Evolutionary conservation across 2,329 filamentous ascomycete genomes (phyloP).

Genomic region (Aspergillus amoenus): DNA sequence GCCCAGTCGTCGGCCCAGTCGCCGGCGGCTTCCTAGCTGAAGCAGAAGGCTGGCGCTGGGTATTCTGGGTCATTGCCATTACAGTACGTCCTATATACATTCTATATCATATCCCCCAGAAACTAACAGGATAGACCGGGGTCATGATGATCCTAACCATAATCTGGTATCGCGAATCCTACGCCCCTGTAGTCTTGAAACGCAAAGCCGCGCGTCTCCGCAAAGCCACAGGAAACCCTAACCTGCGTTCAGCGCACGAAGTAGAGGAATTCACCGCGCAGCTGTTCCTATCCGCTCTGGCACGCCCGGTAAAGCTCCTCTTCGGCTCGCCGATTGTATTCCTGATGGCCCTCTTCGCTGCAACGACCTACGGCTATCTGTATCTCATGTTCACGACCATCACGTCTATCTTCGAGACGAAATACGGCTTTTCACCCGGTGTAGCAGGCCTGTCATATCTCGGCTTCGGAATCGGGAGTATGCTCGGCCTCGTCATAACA

Average conservation of each 20-base stretch:
- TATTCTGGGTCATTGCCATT: constrained; percentile 43
- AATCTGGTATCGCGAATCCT: constrained; percentile 31
- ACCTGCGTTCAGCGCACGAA: constrained; percentile 26
- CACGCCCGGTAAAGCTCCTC: constrained; percentile 44
- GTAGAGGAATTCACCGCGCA: constrained; percentile 35
- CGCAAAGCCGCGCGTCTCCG: constrained; percentile 28
- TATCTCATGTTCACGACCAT: constrained; percentile 55
- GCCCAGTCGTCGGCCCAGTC: constrained; percentile 36
- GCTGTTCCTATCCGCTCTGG: constrained; percentile 41
- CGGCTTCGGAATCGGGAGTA: constrained; percentile 43
- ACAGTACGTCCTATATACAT: constrained; percentile 18
- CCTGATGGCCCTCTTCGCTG: constrained; percentile 48
- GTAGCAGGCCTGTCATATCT: constrained; percentile 47
- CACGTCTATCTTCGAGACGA: constrained; percentile 45
- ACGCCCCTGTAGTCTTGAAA: constrained; percentile 29
- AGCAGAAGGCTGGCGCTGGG: constrained; percentile 38
- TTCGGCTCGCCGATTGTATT: constrained; percentile 38
- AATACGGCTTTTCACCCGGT: constrained; percentile 46
- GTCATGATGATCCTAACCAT: constrained; percentile 24
- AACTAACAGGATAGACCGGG: constrained; percentile 14
- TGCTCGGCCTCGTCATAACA: constrained; percentile 30
- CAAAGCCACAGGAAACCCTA: constrained; percentile 24
- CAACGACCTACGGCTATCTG: constrained; percentile 52
- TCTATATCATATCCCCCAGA: too few species aligned
- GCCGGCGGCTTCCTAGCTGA: constrained; percentile 36